Evolutionary conservation across 768 basidiomycete species (phyloP), one percentile per base, ranked within the genome.

Genomic region (Coprinopsis cinerea): DNA sequence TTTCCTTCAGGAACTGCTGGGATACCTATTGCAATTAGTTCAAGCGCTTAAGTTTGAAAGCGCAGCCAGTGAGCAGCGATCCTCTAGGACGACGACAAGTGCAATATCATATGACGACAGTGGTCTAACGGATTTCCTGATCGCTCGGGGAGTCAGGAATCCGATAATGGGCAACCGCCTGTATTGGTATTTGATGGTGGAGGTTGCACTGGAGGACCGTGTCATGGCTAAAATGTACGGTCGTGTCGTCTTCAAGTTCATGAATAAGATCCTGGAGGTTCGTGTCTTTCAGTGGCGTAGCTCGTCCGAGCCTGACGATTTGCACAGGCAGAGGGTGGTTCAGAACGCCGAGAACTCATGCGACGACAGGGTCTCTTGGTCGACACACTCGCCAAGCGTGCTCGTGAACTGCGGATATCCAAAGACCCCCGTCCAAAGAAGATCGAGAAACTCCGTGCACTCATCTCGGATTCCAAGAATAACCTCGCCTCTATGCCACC

Each of bases 131-230:
- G 92, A 95, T 57, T 97, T 98, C 62, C 73, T 99, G 43, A 89
- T 98, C 45, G 67, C 79, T 4, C 79, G 94, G 18, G 91, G 90
- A 15, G 90, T 92, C 11, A 72, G 78, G 55, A 95, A 95, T 59
- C 74, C 74, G 2, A 76, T 95, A 0, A 72, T 99, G 1, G 96
- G 94, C 0, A 97, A 97, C 58, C 77, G 90, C 22, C 73, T 98
- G 55, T 88, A 95, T 63, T 98, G 96, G 96, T 99, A 98, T 59
- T 81, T 98, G 48, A 92, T 93, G 81, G 94, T 98, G 3, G 96
- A 98, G 63, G 84, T 92, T 15, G 89, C 91, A 18, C 68, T 90
- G 39, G 90, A 93, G 59, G 91, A 93, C 60, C 82, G 83, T 52
- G 73, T 82, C 20, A 81, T 91, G 63, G 88, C 89, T 2, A 93